These are phyloP conservation scores for Penicillium crystallinum DNA, from an alignment of 495 filamentous ascomycete genomes.

Conservation along the genomic window DNA sequence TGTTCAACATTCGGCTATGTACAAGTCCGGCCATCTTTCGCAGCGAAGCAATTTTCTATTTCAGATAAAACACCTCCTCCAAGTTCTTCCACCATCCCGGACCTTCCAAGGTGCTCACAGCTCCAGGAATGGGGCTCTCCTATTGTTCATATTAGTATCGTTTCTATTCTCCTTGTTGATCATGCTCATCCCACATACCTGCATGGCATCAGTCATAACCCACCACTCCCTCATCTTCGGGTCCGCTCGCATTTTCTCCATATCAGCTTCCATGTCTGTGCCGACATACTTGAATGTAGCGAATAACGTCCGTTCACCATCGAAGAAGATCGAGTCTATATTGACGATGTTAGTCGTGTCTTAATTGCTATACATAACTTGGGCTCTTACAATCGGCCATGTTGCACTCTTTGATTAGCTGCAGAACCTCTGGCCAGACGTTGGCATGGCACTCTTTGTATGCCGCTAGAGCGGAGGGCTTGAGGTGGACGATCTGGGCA, in stretches of 20 bases:
- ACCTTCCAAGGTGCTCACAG: conserved; percentile 56
- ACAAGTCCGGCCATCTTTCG: not conserved
- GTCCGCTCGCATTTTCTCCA: conserved; percentile 64
- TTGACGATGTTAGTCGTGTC: not conserved
- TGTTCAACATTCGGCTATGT: not conserved
- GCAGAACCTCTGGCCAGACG: conserved; percentile 70
- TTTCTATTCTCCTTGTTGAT: not conserved
- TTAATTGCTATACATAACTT: not conserved
- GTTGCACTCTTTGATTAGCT: conserved; percentile 66
- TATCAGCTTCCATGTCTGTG: conserved; percentile 62
- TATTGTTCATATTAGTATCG: conserved; percentile 1
- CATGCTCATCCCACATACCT: conserved; percentile 37
- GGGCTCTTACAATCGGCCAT: conserved; percentile 58
- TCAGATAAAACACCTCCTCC: conserved; percentile 66
- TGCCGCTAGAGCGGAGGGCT: conserved; percentile 53
- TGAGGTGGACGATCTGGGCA: conserved; percentile 66
- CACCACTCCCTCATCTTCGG: conserved; percentile 73
- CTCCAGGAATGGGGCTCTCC: conserved; percentile 56
- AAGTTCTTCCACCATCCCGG: conserved; percentile 67
- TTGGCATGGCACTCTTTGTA: conserved; percentile 69
- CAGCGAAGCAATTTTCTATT: conserved; percentile 22
- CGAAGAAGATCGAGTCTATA: conserved; percentile 67
- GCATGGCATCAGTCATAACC: conserved; percentile 69
- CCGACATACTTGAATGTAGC: conserved; percentile 72
- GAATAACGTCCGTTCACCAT: conserved; percentile 59